Evolutionary conservation across 495 filamentous ascomycete genomes (phyloP).

Genomic region (Tuber calosporum): DNA sequence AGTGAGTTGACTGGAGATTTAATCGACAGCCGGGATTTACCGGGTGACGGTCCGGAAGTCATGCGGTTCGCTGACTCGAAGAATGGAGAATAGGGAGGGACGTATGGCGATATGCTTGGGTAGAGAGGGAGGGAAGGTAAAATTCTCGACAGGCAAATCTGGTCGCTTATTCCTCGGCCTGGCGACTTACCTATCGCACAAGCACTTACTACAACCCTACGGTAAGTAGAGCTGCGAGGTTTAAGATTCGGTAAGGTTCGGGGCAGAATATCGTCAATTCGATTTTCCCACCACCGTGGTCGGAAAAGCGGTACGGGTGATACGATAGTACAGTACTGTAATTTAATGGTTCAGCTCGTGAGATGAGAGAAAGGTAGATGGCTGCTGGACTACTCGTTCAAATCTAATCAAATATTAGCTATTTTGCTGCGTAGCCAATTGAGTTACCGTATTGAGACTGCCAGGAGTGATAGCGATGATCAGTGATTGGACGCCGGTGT

Average conservation of each 20-base stretch:
- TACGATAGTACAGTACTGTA: neutral
- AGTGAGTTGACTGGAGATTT: neutral
- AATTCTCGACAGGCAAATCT: neutral
- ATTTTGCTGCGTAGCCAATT: neutral
- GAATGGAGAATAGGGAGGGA: neutral
- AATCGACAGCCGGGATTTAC: neutral
- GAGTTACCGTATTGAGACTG: neutral
- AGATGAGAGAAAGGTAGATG: neutral
- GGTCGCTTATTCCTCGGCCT: neutral
- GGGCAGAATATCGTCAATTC: neutral
- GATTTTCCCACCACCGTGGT: neutral
- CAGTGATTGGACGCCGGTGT: neutral
- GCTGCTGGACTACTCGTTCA: neutral
- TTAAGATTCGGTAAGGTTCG: neutral
- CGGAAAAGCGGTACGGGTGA: neutral
- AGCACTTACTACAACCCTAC: neutral
- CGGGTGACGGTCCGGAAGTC: neutral
- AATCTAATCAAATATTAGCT: neutral
- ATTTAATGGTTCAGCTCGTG: neutral
- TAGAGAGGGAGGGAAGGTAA: neutral
- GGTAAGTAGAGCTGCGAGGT: neutral
- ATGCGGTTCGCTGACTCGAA: neutral
- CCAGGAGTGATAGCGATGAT: neutral
- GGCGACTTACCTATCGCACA: neutral
- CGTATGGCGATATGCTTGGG: neutral